Evolutionary conservation across 2,329 filamentous ascomycete genomes (phyloP).

Genomic region (Pyricularia sp.): DNA sequence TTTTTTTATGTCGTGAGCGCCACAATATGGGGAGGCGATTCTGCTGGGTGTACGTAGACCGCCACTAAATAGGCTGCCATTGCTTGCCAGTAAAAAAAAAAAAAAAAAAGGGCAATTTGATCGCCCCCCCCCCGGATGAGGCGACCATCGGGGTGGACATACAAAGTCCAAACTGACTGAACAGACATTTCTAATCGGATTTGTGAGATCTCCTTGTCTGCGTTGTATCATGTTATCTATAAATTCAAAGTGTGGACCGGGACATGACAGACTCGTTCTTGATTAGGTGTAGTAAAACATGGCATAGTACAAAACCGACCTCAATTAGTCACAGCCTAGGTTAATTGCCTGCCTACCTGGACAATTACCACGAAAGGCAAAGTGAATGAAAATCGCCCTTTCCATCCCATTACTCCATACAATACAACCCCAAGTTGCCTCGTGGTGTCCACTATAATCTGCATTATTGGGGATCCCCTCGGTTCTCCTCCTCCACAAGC

Average conservation of each 20-base stretch:
- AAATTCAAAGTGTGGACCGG: background rate
- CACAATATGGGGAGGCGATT: background rate
- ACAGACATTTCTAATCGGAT: background rate
- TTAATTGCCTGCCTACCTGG: no score
- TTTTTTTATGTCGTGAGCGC: background rate
- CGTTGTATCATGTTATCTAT: background rate
- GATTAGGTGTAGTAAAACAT: background rate
- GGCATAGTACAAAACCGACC: background rate
- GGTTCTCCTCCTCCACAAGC: background rate
- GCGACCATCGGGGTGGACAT: background rate
- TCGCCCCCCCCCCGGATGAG: background rate
- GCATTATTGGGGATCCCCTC: background rate
- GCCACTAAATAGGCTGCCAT: background rate
- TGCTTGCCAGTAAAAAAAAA: no score
- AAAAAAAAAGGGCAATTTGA: background rate
- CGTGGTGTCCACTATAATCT: conserved; percentile 4
- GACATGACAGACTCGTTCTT: background rate
- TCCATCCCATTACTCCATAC: background rate
- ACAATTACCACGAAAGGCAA: background rate
- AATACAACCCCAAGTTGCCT: background rate
- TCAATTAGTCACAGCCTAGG: background rate
- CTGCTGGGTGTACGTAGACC: background rate
- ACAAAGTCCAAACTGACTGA: background rate
- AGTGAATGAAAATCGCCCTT: background rate
- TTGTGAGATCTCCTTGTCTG: background rate